Base-by-base conservation (phyloP, 306 rosid genomes). In the Erythrophleum fordii region DNA sequence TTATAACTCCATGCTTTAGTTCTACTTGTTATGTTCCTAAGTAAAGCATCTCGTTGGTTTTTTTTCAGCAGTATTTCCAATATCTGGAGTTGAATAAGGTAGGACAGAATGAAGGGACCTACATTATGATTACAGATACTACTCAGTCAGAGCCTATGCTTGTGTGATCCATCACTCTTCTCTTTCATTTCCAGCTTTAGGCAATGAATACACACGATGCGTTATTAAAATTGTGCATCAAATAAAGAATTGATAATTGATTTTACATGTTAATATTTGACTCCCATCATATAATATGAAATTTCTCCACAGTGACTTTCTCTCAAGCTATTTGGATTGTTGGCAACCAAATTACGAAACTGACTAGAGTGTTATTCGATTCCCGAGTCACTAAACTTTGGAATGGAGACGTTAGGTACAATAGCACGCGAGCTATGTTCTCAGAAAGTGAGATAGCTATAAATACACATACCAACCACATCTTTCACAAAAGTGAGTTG, bases 401-500 rank as follows among this genome's bases (percentile, higher is more conserved):
- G 28, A 18, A 65, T 11, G 29, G 49, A 66, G 51, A 39, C 11
- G 68, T 17, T 5, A 11, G 20, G 31, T 14, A 25, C 23, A 16
- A 23, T 69, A 34, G 62, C 52, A 2, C 65, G 76, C 64, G 25
- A 44, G 31, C 74, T 56, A 72, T 37, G 69, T 77, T n/a, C 8
- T 82, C 26, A 69, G 6, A 48, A 59, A 75, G n/a, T 58, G 46
- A 60, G 41, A 66, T 73, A 48, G 64, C 67, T 34, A 64, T 53
- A 22, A 29, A 34, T 72, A 60, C 25, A 55, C 10, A 56, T 25
- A 48, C 59, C 29, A 37, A 73, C 68, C 42, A 58, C 67, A 48
- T 28, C 78, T 68, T 79, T 69, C 77, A 48, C 8, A 67, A 46
- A 51, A 79, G 48, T 53, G 39, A 61, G 67, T 39, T 48, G 42